These are phyloP conservation scores for Erysimum cheiranthoides DNA, from an alignment of 345 rosid genomes.

Conservation along the genomic window DNA sequence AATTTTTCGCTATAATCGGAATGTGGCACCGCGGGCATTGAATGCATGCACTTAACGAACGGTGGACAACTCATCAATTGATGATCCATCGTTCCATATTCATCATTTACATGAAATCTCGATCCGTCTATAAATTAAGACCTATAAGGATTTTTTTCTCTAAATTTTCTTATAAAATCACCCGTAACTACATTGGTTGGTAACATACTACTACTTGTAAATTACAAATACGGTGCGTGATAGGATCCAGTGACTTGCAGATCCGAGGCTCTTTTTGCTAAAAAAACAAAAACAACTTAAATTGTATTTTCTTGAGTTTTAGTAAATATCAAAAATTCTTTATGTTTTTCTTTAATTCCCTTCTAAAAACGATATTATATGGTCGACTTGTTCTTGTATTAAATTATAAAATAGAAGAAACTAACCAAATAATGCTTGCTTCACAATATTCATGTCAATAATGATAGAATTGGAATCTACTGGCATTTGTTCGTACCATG, in stretches of 20 bases:
- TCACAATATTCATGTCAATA: constrained; percentile 29
- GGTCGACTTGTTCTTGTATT: neutral
- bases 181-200: neutral
- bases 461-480: constrained; percentile 38
- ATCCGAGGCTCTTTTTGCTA: neutral
- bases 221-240: no score
- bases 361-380: neutral
- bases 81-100: constrained; percentile 20
- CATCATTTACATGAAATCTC: neutral
- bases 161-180: neutral
- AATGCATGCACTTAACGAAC: constrained; percentile 39
- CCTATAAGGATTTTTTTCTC: neutral
- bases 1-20: neutral
- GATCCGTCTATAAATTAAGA: neutral
- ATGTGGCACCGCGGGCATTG: constrained; percentile 30
- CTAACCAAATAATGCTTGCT: neutral
- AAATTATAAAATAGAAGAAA: constrained; percentile 12
- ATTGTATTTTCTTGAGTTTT: neutral
- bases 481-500: constrained; percentile 36
- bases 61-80: constrained; percentile 26
- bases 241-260: neutral
- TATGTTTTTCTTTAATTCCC: no score
- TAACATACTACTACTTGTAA: no score
- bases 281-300: neutral
- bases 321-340: neutral